Base-by-base conservation (phyloP, 2,329 filamentous ascomycete genomes). In the Chrysosporium keratinophilum region DNA sequence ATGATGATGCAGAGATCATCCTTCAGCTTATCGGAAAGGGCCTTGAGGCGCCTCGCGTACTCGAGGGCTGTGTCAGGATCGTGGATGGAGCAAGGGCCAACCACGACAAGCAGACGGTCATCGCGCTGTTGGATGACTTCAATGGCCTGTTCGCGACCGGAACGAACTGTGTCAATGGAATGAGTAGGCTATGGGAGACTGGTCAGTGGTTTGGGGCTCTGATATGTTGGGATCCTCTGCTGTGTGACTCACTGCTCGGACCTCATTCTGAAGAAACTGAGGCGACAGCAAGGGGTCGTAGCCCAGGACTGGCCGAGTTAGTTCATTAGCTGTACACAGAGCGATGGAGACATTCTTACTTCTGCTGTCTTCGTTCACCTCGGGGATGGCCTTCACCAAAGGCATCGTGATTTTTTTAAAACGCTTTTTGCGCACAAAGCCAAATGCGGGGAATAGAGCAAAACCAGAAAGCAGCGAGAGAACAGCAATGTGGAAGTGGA, bases 71-170 rank as follows among this genome's bases (percentile, higher is more conserved):
- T 83, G 47, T 78, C 82, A 7, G 93, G 93, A 73, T 98, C 93
- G 76, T 98, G 93, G 67, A 98, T 91, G 28, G 90, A 96, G 78
- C 93, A 98, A 51, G 93, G 93, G 1, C 93, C 93, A 66, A 94
- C 86, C 66, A 98, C 83, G 64, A 97, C 93, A 58, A 98, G 81
- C 34, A 98, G 85, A 57, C 90, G 87, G 75, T 95, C 88, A 71
- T 82, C 84, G 60, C 81, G 77, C 63, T 76, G 73, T 56, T 87
- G 84, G 68, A 95, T 84, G 67, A 94, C 86, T 60, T 83, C 78
- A 61, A 85, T 81, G 54, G 81, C 80, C 61, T 83, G 80, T 59
- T 72, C 64, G 52, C 74, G 67, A 56, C 72, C 67, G 46, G 68
- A 58, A n/a, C 71, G 62, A 51, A 75, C 74, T 1, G 72, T 69